These are phyloP conservation scores for Solanum megistacrolobum DNA, from an alignment of 257 asterid species.

Conservation along the genomic window DNA sequence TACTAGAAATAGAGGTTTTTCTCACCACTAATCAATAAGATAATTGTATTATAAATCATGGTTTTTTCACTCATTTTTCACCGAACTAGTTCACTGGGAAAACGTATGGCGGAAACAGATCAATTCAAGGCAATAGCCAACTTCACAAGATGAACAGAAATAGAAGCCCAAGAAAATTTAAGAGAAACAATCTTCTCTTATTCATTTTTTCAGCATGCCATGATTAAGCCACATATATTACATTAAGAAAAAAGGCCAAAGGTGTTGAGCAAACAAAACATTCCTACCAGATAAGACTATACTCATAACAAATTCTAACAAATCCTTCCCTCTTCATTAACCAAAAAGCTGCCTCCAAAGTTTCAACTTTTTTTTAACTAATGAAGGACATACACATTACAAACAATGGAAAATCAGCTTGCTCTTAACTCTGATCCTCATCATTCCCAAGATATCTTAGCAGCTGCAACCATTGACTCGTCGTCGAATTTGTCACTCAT, in stretches of 20 bases:
- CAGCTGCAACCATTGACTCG: conserved; percentile 46
- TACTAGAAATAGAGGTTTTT: no score
- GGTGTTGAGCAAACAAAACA: conserved; percentile 1
- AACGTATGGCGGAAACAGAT: neutral
- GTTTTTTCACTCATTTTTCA: no score
- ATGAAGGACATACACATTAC: neutral
- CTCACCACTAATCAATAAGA: no score
- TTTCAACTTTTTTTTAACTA: neutral
- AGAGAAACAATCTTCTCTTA: neutral
- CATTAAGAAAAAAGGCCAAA: neutral
- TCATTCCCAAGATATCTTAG: conserved; percentile 28
- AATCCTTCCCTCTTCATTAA: neutral
- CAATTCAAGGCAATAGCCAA: neutral
- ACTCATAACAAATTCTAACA: neutral
- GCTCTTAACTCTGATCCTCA: conserved; percentile 30
- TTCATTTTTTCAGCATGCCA: neutral
- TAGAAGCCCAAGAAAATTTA: neutral
- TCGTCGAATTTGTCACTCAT: conserved; percentile 45
- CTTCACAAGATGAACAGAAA: neutral
- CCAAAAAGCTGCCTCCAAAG: neutral
- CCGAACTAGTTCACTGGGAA: no score
- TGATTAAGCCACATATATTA: neutral
- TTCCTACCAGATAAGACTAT: neutral
- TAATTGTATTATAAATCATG: no score
- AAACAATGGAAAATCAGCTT: neutral